Conservation (phyloP, 805 yeast genomes). For the Candida gorgasii region DNA sequence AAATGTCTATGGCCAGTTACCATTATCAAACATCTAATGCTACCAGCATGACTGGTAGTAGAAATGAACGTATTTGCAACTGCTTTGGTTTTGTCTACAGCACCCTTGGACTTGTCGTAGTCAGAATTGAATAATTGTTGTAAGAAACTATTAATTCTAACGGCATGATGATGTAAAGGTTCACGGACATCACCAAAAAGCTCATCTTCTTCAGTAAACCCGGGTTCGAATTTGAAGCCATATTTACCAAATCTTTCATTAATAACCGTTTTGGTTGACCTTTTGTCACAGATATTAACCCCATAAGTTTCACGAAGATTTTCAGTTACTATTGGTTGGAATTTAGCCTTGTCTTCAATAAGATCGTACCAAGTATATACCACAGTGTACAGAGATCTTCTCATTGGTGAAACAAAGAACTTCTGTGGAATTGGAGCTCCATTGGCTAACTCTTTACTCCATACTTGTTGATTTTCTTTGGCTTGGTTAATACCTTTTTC, state of each 20-base stretch:
- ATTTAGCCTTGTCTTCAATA: conserved; percentile 15
- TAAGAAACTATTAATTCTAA: conserved; percentile 49
- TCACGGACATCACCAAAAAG: conserved; percentile 49
- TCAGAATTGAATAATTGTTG: conserved; percentile 27
- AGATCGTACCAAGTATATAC: conserved; percentile 51
- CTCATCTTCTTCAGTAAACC: conserved; percentile 50
- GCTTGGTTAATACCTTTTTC: conserved; percentile 59
- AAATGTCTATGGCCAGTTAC: conserved; percentile 56
- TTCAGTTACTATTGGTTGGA: conserved; percentile 40
- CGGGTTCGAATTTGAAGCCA: conserved; percentile 44
- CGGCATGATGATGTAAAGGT: conserved; percentile 47
- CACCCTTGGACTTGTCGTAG: conserved; percentile 13
- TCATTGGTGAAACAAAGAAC: conserved; percentile 63
- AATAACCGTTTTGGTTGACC: conserved; percentile 44
- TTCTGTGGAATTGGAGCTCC: conserved; percentile 58
- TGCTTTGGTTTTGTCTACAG: conserved; percentile 13
- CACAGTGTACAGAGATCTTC: conserved; percentile 61
- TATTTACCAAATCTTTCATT: conserved; percentile 34
- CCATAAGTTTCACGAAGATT: conserved; percentile 62
- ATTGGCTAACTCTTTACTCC: conserved; percentile 43
- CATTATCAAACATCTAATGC: conserved; percentile 45
- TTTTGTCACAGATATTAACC: conserved; percentile 57
- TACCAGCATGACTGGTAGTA: conserved; percentile 56
- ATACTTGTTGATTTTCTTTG: conserved; percentile 42
- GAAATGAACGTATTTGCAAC: conserved; percentile 29